Base-by-base conservation (phyloP, 208 protist species). In the Leishmania gerbilli region DNA sequence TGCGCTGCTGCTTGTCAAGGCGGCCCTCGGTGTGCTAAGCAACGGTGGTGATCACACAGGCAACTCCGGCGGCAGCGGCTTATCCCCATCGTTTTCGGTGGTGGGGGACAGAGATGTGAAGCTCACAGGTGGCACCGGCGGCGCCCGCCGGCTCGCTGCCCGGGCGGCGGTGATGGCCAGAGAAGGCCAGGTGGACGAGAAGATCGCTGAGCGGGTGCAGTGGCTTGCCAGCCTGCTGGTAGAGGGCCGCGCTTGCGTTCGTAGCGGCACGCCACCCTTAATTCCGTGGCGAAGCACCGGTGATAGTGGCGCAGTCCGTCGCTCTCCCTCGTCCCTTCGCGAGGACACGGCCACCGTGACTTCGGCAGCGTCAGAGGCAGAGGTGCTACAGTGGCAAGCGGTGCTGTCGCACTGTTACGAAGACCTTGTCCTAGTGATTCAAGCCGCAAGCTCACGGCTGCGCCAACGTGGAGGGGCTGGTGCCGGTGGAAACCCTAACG, bases 191-290 rank as follows among this genome's bases (percentile, higher is more conserved):
- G 71, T 85, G 40, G 82, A 85, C 21, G 82, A 72, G 45, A 47
- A 37, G 40, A 42, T 82, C 1, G 68, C 62, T 27, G 31, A 60
- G 19, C 82, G 82, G 37, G 47, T 85, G 31, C 34, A 37, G 27
- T 85, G 82, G 82, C 75, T 85, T 56, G 47, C 79, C 40, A 71
- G 58, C 3, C 64, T 85, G 45, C 64, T 85, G n/a, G 77, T 85
- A 9, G 82, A 85, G 40, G 82, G 82, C 5, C 82, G 77, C 21
- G 31, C 34, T 34, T 24, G n/a, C 8, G 2, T 27, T 15, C 31
- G 21, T 40, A 45, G 58, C 27, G 72, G 67, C 34, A 42, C 47
- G 17, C 1, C 69, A 7, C 27, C 71, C 17, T 71, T 68, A 68
- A 5, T 53, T 60, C 68, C n/a, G 34, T 37, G 58, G n/a, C 81